Base-by-base conservation (phyloP, 2,329 filamentous ascomycete genomes). In the Fusarium phyllophilum region DNA sequence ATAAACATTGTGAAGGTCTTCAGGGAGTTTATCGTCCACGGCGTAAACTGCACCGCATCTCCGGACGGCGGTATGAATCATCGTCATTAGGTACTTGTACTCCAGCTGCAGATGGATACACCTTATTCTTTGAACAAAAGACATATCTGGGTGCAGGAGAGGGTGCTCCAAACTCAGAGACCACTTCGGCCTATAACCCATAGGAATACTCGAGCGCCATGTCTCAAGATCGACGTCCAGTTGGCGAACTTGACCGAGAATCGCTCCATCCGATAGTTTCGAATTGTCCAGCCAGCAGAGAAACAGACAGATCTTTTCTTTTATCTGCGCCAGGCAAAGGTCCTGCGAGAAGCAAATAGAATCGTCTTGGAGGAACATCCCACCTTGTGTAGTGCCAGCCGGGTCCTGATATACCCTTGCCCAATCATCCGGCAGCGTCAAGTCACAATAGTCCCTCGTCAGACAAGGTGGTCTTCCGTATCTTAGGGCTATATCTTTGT, bases 161-260 rank as follows among this genome's bases (percentile, higher is more conserved):
- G 31, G 24, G 3, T 51, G 38, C 7, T 57, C 63, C 0, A 18
- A 31, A 20, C 13, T 31, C 10, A 48, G 10, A 48, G 63, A 57
- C 10, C 64, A 31, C 10, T 57, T 66, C 3, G 60, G 63, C 3
- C 22, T 20, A 6, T 46, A 66, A 1, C 10, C 6, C 3, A 1
- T 6, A 4, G 63, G 48, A 0, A 66, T 38, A 6, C 9, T 48
- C 1, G 36, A 13, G 2, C 63, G 63, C 61, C 63, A 66, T 3
- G 24, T 17, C 36, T 66, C 63, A 5, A 66, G 48, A 36, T 66
- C 61, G 4, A 31, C 31, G 18, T 66, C 63, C 3, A 66, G 22
- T 7, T 66, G 61, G 0, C 63, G 63, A 1, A 65, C 24, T 3
- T 66, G 63, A 1, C 49, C 26, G 0, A 66, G 9, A 3, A 66